Conservation (phyloP, 2,329 filamentous ascomycete genomes). For the Onygena corvina region DNA sequence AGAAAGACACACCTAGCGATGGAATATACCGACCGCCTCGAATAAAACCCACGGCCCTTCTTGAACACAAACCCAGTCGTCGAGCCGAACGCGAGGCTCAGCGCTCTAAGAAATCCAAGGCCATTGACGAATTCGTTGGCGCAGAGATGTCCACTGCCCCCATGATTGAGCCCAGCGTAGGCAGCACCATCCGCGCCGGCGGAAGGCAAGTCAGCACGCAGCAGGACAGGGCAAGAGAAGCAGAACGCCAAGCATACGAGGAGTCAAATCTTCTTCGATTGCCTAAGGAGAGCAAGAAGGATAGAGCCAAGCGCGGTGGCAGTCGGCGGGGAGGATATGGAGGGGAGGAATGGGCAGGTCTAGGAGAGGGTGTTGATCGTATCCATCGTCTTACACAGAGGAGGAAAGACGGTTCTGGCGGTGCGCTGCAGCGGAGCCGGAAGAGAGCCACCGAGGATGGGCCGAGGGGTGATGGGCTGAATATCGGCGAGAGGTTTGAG, state of each 20-base stretch:
- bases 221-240: constrained; percentile 62
- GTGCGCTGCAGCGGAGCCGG: constrained; percentile 66
- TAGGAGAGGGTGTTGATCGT: constrained; percentile 74
- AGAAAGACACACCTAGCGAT: constrained; percentile 32
- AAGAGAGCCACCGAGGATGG: constrained; percentile 65
- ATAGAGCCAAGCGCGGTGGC: constrained; percentile 50
- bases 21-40: constrained; percentile 82
- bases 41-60: constrained; percentile 78
- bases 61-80: constrained; percentile 43
- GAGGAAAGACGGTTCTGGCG: constrained; percentile 46
- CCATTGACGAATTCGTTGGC: constrained; percentile 82
- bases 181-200: constrained; percentile 69
- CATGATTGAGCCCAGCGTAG: constrained; percentile 76
- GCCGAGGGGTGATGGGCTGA: constrained; percentile 49
- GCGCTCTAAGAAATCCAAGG: constrained; percentile 59
- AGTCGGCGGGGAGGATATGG: constrained; percentile 53
- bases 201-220: constrained; percentile 70
- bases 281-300: constrained; percentile 79
- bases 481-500: constrained; percentile 53
- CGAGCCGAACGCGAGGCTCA: constrained; percentile 49
- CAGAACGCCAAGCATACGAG: constrained; percentile 73
- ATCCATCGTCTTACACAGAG: constrained; percentile 71
- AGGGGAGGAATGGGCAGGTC: constrained; percentile 81
- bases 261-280: constrained; percentile 84
- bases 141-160: constrained; percentile 75